Evolutionary conservation across 1,284 basidiomycete genomes (phyloP), one percentile per base, ranked within the genome.

Genomic region (Malassezia equina): DNA sequence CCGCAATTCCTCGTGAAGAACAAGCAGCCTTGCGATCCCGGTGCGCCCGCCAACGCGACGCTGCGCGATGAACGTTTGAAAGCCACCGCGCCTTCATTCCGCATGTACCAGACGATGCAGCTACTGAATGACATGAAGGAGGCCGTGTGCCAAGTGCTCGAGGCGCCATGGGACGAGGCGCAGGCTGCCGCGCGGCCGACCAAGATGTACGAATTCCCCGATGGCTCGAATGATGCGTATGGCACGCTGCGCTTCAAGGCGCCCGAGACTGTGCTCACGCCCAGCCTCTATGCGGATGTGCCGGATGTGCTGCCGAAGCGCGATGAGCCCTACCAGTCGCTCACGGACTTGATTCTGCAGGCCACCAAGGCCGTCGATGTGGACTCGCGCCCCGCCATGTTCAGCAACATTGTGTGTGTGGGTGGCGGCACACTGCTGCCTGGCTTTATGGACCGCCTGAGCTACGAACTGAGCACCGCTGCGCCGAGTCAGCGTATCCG

Each of bases 101-200:
- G 80, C 45, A 71, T 76, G 28, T 95, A 88, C 84, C 85, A 85
- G n/a, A 85, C 93, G 76, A 78, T 79, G 44, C 80, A 82, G 47
- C 87, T 95, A 66, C 84, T 94, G 5, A 90, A 96, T 55, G 88
- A 90, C 74, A 93, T 91, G 86, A 83, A 90, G 58, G 90, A 94
- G 75, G 85, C 84, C 60, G 83, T 88, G 33, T 85, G 83, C 13
- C 88, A 87, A 51, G 84, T 94, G 17, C 78, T 87, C 33, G 86
- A 89, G 47, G 82, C 84, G 63, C 84, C 85, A 9, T 93, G 88
- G 87, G 88, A 89, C 66, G 88, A 91, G 47, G 82, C 86, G 85
- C 63, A 66, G 42, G 69, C 69, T 8, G 58, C 61, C 4, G 42
- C 62, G 45, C 55, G 81, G 79, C 65, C 85, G 81, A 65, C 63